A percentile compares a stretch with the other conserved stretches of the same genome.
Evolutionary conservation across 2,329 filamentous ascomycete genomes (phyloP).

Genomic region (Cadophora sp.): DNA sequence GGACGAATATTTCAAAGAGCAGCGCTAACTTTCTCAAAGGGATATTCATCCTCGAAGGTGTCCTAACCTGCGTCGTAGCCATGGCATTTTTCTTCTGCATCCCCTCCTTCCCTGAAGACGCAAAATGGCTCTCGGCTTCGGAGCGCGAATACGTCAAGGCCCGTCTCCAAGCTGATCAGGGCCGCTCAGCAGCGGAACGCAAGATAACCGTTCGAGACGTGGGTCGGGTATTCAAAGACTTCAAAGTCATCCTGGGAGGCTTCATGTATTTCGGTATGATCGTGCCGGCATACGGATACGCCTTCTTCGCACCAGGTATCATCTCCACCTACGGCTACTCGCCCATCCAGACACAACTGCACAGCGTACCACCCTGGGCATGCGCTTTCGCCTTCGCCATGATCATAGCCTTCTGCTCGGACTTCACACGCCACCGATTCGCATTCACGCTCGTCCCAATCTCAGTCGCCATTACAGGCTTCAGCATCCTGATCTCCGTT

Average conservation of each 20-base stretch:
- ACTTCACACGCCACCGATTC: conserved; percentile 76
- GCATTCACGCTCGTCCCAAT: conserved; percentile 74
- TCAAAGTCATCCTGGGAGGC: conserved; percentile 75
- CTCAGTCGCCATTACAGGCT: conserved; percentile 73
- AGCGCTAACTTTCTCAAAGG: background rate
- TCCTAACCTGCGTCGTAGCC: conserved; percentile 66
- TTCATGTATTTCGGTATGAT: conserved; percentile 85
- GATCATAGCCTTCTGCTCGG: conserved; percentile 74
- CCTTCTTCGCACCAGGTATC: conserved; percentile 78
- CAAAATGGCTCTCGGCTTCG: conserved; percentile 74
- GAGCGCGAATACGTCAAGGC: conserved; percentile 72
- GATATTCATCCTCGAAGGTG: conserved; percentile 83
- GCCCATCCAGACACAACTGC: conserved; percentile 58
- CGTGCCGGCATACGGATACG: conserved; percentile 79
- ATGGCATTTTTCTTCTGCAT: conserved; percentile 72
- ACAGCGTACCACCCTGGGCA: conserved; percentile 65
- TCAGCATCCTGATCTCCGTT: conserved; percentile 75
- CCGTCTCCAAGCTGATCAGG: conserved; percentile 72
- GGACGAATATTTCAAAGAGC: too few species aligned
- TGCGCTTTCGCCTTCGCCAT: conserved; percentile 82
- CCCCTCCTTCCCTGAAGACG: conserved; percentile 77
- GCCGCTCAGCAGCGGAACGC: conserved; percentile 68
- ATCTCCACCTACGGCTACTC: conserved; percentile 70
- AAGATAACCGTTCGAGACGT: conserved; percentile 66
- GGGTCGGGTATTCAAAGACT: conserved; percentile 71